phyloP scores from a whole-genome alignment of 2,329 filamentous ascomycete species.

The Periconia sp. region DNA sequence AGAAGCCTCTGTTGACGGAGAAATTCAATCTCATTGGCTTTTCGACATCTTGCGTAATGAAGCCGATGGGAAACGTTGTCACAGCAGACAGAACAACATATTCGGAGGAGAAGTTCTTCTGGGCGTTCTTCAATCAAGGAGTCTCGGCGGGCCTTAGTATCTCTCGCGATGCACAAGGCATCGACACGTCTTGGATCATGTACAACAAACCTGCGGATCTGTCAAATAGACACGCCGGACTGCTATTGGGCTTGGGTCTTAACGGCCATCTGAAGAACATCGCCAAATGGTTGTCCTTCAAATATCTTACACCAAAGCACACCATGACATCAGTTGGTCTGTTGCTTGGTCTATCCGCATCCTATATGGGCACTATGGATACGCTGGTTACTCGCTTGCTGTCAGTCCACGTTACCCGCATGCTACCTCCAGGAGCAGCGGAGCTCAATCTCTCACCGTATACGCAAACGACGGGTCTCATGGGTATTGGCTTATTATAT shows the following conservation, averaged over 20 bases:
- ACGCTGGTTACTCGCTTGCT: conserved; percentile 88
- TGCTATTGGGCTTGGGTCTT: conserved; percentile 84
- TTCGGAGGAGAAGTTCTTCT: conserved; percentile 94
- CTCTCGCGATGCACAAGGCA: conserved; percentile 84
- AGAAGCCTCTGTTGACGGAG: conserved; percentile 87
- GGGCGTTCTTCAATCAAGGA: conserved; percentile 98
- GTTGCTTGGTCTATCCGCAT: conserved; percentile 88
- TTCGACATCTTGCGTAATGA: conserved; percentile 87
- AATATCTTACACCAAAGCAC: conserved; percentile 98
- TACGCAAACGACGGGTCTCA: conserved; percentile 93
- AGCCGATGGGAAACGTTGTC: conserved; percentile 86
- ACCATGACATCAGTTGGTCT: conserved; percentile 98
- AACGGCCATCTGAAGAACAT: conserved; percentile 94
- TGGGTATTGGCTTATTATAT: conserved; percentile 95
- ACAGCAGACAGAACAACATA: conserved; percentile 87
- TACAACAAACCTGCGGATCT: conserved; percentile 95
- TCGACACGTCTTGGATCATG: conserved; percentile 97
- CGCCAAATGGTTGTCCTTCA: conserved; percentile 98
- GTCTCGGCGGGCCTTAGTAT: conserved; percentile 92
- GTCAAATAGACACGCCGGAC: conserved; percentile 94
- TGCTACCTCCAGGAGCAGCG: conserved; percentile 88
- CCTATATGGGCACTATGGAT: conserved; percentile 96
- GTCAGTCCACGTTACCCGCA: conserved; percentile 92
- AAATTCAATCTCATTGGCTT: conserved; percentile 89
- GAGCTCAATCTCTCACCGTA: conserved; percentile 91